Conservation (phyloP, 805 yeast species). For the Kazachstania taianensis region DNA sequence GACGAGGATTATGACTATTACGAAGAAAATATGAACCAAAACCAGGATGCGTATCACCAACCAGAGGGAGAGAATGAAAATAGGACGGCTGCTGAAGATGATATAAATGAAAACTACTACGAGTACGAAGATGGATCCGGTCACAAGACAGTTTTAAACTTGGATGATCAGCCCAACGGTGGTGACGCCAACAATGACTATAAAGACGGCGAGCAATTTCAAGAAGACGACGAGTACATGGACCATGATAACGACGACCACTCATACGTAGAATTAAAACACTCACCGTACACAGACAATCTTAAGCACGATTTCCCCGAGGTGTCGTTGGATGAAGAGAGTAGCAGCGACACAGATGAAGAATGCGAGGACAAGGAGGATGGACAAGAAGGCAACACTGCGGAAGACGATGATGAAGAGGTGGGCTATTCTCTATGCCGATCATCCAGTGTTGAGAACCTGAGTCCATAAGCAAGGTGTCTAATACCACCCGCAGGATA, state of each 20-base stretch:
- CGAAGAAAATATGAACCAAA: constrained; percentile 28
- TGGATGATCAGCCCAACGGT: constrained; percentile 70
- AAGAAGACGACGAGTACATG: constrained; percentile 53
- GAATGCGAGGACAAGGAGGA: constrained; percentile 4
- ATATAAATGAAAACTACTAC: constrained; percentile 40
- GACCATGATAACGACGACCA: constrained; percentile 79
- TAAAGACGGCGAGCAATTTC: constrained; percentile 2
- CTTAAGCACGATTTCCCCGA: constrained; percentile 7
- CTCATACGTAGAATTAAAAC: constrained; percentile 52
- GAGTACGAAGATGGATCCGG: constrained; percentile 71
- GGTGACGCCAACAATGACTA: neutral
- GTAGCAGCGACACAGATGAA: constrained; percentile 8
- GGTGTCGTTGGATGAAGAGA: constrained; percentile 12
- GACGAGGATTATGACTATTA: constrained; percentile 24
- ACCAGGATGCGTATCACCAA: constrained; percentile 59
- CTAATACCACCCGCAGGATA: too few species aligned
- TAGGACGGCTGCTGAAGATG: constrained; percentile 28
- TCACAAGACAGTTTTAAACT: constrained; percentile 50
- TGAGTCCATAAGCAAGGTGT: too few species aligned
- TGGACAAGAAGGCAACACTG: too few species aligned
- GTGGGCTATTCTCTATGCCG: constrained; percentile 24
- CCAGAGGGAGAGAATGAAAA: constrained; percentile 22
- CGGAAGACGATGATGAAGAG: constrained; percentile 22
- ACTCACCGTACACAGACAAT: constrained; percentile 47
- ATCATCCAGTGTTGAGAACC: constrained; percentile 12